phyloP scores from a whole-genome alignment of 139 green algal species.

The Chlorella sp. region DNA sequence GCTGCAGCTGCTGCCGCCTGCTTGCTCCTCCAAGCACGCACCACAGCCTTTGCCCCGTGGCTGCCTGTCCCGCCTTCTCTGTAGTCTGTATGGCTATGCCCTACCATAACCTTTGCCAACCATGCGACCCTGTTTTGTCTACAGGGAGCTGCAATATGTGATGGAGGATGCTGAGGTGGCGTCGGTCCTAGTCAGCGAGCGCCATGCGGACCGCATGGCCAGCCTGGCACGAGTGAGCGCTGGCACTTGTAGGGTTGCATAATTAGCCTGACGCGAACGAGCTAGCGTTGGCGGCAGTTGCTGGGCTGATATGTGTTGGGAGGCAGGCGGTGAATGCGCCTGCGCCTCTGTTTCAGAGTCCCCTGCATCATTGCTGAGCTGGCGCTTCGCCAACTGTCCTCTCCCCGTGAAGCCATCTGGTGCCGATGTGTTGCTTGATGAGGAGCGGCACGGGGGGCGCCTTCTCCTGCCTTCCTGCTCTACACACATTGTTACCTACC shows the following conservation, averaged over 20 bases:
- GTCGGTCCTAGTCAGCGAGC: slow-evolving; percentile 53
- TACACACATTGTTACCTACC: background rate
- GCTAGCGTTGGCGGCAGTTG: no score
- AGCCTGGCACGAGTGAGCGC: slow-evolving; percentile 8
- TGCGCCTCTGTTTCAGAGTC: no score
- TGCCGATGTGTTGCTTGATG: no score
- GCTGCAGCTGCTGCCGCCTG: background rate
- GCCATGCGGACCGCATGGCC: slow-evolving; percentile 39
- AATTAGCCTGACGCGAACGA: no score
- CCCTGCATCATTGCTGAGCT: no score
- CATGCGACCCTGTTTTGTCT: background rate
- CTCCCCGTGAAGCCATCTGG: no score
- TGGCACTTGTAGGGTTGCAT: no score
- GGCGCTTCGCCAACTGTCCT: no score
- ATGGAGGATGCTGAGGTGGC: slow-evolving; percentile 75
- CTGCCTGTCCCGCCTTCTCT: background rate
- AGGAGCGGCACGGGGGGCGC: background rate
- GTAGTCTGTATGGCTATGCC: background rate
- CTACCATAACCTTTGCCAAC: background rate
- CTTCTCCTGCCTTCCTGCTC: background rate
- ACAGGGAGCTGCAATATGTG: slow-evolving; percentile 84
- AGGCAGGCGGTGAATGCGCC: no score
- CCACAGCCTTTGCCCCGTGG: background rate
- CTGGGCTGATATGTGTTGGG: no score
- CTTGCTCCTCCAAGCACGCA: background rate